phyloP scores from a whole-genome alignment of 2,329 filamentous ascomycete species.

The Botryotinia convoluta region DNA sequence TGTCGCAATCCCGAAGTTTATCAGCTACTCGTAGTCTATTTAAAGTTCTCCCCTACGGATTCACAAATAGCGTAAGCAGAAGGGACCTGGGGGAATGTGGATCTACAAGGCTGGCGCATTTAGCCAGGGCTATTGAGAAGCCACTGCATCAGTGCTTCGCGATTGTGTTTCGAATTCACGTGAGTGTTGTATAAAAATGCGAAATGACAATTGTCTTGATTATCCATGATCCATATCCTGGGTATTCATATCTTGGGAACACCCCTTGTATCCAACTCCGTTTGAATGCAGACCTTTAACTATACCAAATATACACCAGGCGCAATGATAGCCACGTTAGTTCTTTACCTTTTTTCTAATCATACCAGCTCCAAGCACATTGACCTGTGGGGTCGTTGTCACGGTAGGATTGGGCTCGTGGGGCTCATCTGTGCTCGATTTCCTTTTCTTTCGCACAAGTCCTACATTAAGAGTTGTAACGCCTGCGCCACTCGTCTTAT shows the following conservation, averaged over 20 bases:
- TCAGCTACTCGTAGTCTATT: neutral
- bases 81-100: neutral
- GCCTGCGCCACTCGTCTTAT: slow-evolving; percentile 23
- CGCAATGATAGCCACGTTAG: slow-evolving; percentile 21
- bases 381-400: slow-evolving; percentile 38
- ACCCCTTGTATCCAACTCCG: slow-evolving; percentile 8
- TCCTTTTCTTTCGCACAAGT: slow-evolving; percentile 52
- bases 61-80: neutral
- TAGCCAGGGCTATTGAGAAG: neutral
- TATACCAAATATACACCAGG: neutral
- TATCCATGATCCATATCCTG: slow-evolving; percentile 14
- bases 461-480: slow-evolving; percentile 41
- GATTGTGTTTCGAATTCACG: neutral
- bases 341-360: slow-evolving; percentile 58
- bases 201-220: neutral
- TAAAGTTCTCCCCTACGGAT: neutral
- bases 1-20: neutral
- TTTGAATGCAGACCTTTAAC: neutral
- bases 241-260: slow-evolving; percentile 1
- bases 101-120: neutral
- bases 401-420: slow-evolving; percentile 13
- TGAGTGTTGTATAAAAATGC: neutral
- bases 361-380: slow-evolving; percentile 50
- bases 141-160: neutral
- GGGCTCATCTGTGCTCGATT: slow-evolving; percentile 34